Conservation (phyloP, 148 eudicot species). For the Heliamphora exappendiculata region DNA sequence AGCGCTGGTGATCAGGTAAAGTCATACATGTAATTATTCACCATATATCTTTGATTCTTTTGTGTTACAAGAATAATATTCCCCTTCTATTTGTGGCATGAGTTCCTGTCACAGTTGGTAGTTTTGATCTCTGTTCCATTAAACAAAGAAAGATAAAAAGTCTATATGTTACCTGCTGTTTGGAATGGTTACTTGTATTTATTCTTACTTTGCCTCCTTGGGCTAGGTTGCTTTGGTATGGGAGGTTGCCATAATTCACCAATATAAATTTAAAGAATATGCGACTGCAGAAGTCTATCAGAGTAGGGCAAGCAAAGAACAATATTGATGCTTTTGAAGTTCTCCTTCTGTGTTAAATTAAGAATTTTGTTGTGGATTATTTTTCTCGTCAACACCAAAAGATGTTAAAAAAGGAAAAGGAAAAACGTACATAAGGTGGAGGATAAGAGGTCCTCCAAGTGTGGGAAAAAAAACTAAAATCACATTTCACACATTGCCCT, state of each 20-base stretch:
- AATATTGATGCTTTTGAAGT: neutral
- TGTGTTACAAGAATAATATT: neutral
- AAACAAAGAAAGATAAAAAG: neutral
- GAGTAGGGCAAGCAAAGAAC: neutral
- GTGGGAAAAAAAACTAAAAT: too few relatives aligned
- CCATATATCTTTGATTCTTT: neutral
- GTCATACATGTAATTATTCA: neutral
- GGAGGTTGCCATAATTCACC: neutral
- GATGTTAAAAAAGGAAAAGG: too few relatives aligned
- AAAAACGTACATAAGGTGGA: too few relatives aligned
- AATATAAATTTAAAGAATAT: neutral
- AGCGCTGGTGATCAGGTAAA: slow-evolving; percentile 31
- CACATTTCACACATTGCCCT: too few relatives aligned
- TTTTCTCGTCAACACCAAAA: too few relatives aligned
- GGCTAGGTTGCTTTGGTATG: neutral
- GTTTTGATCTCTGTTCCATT: neutral
- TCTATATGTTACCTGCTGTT: neutral
- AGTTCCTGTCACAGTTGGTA: too few relatives aligned
- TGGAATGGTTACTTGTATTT: neutral
- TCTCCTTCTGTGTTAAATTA: neutral
- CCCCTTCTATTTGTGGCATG: neutral
- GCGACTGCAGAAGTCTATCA: neutral
- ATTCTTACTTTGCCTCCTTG: neutral
- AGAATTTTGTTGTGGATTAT: neutral
- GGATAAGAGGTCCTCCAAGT: too few relatives aligned